Conservation (phyloP, 495 filamentous ascomycete genomes). For the Platismatia glauca region DNA sequence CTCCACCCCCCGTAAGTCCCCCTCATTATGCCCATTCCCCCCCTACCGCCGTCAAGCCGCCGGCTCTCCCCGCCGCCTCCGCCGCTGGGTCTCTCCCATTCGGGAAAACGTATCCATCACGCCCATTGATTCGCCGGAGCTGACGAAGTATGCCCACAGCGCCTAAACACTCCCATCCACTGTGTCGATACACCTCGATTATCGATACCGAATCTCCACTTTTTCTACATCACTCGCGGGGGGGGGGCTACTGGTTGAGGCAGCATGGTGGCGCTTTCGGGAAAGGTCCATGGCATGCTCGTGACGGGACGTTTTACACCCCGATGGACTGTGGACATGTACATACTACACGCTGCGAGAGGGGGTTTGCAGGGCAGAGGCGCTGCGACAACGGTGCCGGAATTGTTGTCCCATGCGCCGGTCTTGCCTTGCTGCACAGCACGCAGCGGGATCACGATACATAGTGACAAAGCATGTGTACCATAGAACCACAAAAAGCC, state of each 20-base stretch:
- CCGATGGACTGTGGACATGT: background rate
- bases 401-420: too few relatives aligned
- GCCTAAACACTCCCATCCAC: background rate
- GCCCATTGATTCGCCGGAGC: too few relatives aligned
- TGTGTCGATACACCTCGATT: background rate
- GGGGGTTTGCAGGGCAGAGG: background rate
- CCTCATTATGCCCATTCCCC: background rate
- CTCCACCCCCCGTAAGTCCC: conserved; percentile 15
- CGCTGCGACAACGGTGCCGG: too few relatives aligned
- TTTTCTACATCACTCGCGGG: background rate
- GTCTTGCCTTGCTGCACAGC: too few relatives aligned
- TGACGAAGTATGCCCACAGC: too few relatives aligned
- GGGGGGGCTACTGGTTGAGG: too few relatives aligned
- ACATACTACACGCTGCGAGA: background rate
- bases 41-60: background rate
- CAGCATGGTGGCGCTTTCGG: too few relatives aligned
- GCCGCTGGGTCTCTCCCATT: too few relatives aligned
- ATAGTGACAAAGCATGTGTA: background rate
- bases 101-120: too few relatives aligned
- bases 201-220: background rate
- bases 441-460: background rate
- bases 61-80: background rate
- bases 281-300: too few relatives aligned
- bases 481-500: too few relatives aligned
- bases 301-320: too few relatives aligned